Evolutionary conservation across 2,329 filamentous ascomycete species (phyloP), one percentile per base, ranked within the genome.

Genomic region (Furcasterigmium sp.): DNA sequence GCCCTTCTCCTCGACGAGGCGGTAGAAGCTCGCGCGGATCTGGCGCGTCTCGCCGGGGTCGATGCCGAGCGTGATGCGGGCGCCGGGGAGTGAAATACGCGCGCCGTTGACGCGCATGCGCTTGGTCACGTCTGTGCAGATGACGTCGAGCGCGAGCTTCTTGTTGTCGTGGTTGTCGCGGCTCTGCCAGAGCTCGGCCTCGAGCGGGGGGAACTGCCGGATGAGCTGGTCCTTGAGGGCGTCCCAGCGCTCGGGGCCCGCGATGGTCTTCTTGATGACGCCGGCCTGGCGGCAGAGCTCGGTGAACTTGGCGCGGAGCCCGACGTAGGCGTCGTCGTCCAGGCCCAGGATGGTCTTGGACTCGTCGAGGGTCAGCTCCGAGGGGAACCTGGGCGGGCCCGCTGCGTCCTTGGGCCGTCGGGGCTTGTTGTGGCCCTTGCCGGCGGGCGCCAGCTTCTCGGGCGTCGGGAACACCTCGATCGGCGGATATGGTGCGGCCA

Each of bases 121-220:
- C 63, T 93, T 93, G 1, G 86, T 91, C 23, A 91, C 85, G 63
- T 91, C 87, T 21, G 80, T 84, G 56, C 85, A 90, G 19, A 94
- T 82, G 37, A 89, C 77, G 58, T 94, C 87, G 5, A 94, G 67
- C 1, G 87, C 85, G 37, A 88, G 69, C 29, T 74, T 74, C 57
- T 83, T 86, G 34, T 73, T 69, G 35, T 85, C 80, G 14, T 76
- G 61, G 18, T 81, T 70, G 3, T 75, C 73, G 20, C 76, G 72
- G 35, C 79, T 72, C 7, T 71, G 38, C 65, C 75, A 80, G 55
- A 89, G 80, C 20, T 80, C 68, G 3, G 66, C 64, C 47, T 82
- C 76, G 14, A 94, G 68, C 51, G 86, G 81, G 13, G 73, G 64
- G 20, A 76, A 82, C 53, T 83, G 78, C 19, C 75, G 71, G 17